Conservation (phyloP, 2,329 filamentous ascomycete species). For the Teratosphaeria epicoccoides region DNA sequence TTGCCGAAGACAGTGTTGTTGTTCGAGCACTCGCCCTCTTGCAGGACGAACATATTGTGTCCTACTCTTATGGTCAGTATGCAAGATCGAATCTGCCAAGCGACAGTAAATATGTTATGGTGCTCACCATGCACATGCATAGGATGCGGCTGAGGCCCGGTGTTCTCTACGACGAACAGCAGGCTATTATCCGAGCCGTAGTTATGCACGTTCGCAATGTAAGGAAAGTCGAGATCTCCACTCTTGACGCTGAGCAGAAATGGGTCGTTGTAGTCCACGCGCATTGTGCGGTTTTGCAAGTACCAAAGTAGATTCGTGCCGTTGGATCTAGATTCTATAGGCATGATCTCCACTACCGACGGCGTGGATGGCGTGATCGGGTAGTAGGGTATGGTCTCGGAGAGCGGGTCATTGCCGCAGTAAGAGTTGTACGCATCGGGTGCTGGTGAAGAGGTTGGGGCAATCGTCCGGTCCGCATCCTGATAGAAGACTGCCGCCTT, state of each 20-base stretch:
- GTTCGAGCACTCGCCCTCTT: constrained; percentile 25
- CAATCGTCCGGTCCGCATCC: constrained; percentile 37
- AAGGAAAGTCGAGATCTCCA: constrained; percentile 22
- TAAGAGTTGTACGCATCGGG: constrained; percentile 39
- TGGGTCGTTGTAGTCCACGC: constrained; percentile 40
- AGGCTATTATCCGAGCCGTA: constrained; percentile 44
- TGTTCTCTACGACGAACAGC: constrained; percentile 44
- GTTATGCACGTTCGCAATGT: constrained; percentile 39
- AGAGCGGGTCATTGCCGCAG: constrained; percentile 50
- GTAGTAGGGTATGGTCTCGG: constrained; percentile 43
- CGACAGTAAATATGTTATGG: too few relatives aligned
- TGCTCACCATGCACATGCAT: constrained; percentile 24
- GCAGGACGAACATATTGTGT: constrained; percentile 46
- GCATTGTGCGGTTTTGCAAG: constrained; percentile 41
- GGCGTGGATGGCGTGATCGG: constrained; percentile 32
- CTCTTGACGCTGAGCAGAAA: constrained; percentile 43
- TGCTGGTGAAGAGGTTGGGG: constrained; percentile 43
- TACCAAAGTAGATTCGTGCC: constrained; percentile 43
- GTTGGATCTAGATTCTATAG: constrained; percentile 33
- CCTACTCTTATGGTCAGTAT: constrained; percentile 18
- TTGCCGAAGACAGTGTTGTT: constrained; percentile 16
- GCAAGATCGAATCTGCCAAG: not conserved
- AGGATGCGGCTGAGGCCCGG: constrained; percentile 19
- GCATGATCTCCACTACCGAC: constrained; percentile 34
- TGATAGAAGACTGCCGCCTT: constrained; percentile 57